phyloP scores from a whole-genome alignment of 441 rosid species.

The Adansonia madagascariensis region DNA sequence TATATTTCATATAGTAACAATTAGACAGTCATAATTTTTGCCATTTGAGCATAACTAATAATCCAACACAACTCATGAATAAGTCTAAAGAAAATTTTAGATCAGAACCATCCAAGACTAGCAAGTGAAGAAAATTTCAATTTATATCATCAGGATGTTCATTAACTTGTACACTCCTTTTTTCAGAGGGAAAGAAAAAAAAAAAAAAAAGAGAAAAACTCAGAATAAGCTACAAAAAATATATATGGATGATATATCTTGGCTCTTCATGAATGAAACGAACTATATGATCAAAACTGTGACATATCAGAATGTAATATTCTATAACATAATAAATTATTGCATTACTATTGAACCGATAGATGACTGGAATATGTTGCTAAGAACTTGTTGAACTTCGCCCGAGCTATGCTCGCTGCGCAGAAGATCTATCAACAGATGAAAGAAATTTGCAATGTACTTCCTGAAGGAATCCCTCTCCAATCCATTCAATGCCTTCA shows the following conservation, averaged over 20 bases:
- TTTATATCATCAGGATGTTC: constrained; percentile 10
- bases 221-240: constrained; percentile 24
- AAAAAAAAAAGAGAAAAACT: not conserved
- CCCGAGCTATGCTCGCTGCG: constrained; percentile 83
- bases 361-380: constrained; percentile 70
- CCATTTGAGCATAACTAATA: too few species aligned
- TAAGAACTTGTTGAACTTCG: constrained; percentile 71
- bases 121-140: not conserved
- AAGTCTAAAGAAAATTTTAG: too few species aligned
- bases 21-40: too few species aligned
- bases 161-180: constrained; percentile 10
- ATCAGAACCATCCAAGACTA: not conserved
- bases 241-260: not conserved
- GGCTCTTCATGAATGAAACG: constrained; percentile 15
- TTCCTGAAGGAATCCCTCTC: constrained; percentile 60
- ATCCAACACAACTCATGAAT: too few species aligned
- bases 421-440: constrained; percentile 81
- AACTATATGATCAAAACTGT: constrained; percentile 36
- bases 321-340: constrained; percentile 28
- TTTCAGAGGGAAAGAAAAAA: too few species aligned
- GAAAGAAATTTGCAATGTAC: constrained; percentile 60
- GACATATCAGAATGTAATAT: constrained; percentile 13
- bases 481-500: constrained; percentile 57
- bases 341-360: constrained; percentile 67
- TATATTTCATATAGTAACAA: too few species aligned